Evolutionary conservation across 306 rosid genomes (phyloP), one percentile per base, ranked within the genome.

Genomic region (Rubus parviflorus): DNA sequence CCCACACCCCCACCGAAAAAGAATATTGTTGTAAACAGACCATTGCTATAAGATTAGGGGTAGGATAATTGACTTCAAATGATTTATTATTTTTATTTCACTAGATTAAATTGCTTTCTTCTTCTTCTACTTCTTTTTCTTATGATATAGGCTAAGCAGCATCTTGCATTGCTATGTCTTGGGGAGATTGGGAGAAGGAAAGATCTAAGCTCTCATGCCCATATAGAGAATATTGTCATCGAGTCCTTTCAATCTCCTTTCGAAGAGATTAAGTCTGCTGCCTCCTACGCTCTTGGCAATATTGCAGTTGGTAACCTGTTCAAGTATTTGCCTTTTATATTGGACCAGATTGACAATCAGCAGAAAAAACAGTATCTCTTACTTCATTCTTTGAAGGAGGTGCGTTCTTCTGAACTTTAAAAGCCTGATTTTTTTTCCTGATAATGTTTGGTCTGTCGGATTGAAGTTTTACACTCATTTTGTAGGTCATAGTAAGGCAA

Each of bases 371-470:
- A 96, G 83, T 93, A 96, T 81, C 98, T 96, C 52, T 82, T 96
- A 76, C 99, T 96, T 86, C 99, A 96, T 86, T 96, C 99, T 74
- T 86, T 96, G 84, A 93, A 93, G 86, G 99, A 96, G 99, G 99
- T 91, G 58, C 37, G 87, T 63, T 78, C 25, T 43, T 64, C 78
- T 77, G 86, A 75, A 70, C 79, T 82, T 38, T 72, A 38, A 46
- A 58, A 52, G 72, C 79, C 68, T 54, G 35, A 63, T 70, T 40
- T 22, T 30, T 54, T 63, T 61, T 62, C 20, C 68, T 68, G 42
- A 72, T 52, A 53, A 14, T 16, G 46, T 64, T 51, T 68, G 51
- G 60, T 72, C 49, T 70, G 45, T 45, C 16, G 19, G 58, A 66
- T 13, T 49, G 57, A 72, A 48, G 75, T 78, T 86, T 23, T 82